Evolutionary conservation across 2,329 filamentous ascomycete genomes (phyloP).

Genomic region (Verticillium tricorpus): DNA sequence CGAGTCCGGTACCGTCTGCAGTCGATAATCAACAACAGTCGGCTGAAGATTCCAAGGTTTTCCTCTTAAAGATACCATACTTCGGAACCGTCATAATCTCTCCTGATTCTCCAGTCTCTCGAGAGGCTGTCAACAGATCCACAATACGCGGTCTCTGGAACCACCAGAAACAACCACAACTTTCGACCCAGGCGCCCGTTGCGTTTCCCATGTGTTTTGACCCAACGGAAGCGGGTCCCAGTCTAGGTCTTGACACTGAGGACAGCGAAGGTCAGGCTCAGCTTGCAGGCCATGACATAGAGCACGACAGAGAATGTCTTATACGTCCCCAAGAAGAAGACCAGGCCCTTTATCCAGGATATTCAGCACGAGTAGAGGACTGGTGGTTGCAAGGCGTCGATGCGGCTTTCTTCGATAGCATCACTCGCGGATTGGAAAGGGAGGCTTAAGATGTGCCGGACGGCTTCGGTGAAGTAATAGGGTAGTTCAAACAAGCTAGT

Average conservation of each 20-base stretch:
- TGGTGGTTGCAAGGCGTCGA: conserved; percentile 29
- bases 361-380: conserved; percentile 20
- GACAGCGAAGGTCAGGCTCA: too few species aligned
- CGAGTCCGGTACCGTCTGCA: neutral
- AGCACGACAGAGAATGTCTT: too few species aligned
- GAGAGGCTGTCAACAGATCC: conserved; percentile 16
- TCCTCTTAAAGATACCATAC: conserved; percentile 17
- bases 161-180: too few species aligned
- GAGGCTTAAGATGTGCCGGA: neutral
- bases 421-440: conserved; percentile 2
- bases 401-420: conserved; percentile 24
- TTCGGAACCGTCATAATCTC: conserved; percentile 26
- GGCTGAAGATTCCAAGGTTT: neutral
- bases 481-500: too few species aligned
- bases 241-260: too few species aligned
- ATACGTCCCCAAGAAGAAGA: neutral
- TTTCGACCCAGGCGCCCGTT: too few species aligned
- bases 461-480: too few species aligned
- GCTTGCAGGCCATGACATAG: too few species aligned
- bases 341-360: conserved; percentile 6
- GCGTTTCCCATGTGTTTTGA: too few species aligned
- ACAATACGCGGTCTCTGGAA: neutral
- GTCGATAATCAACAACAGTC: neutral
- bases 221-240: too few species aligned
- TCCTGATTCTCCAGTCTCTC: conserved; percentile 14